Conservation (phyloP, 1,284 basidiomycete genomes). For the Coniferiporia weirii region DNA sequence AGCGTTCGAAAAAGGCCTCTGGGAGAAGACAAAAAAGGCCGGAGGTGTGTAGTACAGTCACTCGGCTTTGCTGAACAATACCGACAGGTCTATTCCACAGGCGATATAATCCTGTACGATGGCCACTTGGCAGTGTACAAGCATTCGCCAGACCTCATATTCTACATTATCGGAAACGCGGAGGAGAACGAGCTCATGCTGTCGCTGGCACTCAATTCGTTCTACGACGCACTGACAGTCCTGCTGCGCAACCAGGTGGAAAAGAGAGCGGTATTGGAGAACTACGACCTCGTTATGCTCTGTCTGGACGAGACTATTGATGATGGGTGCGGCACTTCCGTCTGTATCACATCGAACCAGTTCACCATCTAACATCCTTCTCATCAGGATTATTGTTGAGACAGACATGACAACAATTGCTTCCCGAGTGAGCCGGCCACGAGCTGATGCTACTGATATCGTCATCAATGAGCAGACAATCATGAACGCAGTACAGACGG, state of each 20-base stretch:
- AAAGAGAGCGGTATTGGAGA: slow-evolving; percentile 93
- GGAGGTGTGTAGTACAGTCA: slow-evolving; percentile 56
- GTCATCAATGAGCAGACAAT: slow-evolving; percentile 99
- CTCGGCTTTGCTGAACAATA: neutral
- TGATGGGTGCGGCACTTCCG: slow-evolving; percentile 74
- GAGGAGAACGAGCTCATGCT: slow-evolving; percentile 98
- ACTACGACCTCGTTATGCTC: slow-evolving; percentile 88
- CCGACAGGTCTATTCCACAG: slow-evolving; percentile 34
- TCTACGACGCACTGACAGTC: slow-evolving; percentile 82
- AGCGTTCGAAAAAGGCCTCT: slow-evolving; percentile 92
- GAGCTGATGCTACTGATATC: slow-evolving; percentile 92
- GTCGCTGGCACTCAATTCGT: slow-evolving; percentile 74
- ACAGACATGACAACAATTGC: slow-evolving; percentile 95
- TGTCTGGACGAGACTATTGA: slow-evolving; percentile 97
- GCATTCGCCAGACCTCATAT: slow-evolving; percentile 90
- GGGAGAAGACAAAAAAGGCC: slow-evolving; percentile 90
- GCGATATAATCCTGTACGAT: slow-evolving; percentile 94
- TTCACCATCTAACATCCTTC: neutral
- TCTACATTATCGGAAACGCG: slow-evolving; percentile 89
- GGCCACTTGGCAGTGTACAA: slow-evolving; percentile 91
- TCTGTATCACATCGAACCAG: neutral
- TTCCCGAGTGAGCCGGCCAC: slow-evolving; percentile 88
- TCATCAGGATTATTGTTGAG: slow-evolving; percentile 87
- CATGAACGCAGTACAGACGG: slow-evolving; percentile 86
- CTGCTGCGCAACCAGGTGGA: slow-evolving; percentile 91